These are phyloP conservation scores for Triticum urartu DNA, from an alignment of 176 grass and related monocot genomes.

Conservation along the genomic window DNA sequence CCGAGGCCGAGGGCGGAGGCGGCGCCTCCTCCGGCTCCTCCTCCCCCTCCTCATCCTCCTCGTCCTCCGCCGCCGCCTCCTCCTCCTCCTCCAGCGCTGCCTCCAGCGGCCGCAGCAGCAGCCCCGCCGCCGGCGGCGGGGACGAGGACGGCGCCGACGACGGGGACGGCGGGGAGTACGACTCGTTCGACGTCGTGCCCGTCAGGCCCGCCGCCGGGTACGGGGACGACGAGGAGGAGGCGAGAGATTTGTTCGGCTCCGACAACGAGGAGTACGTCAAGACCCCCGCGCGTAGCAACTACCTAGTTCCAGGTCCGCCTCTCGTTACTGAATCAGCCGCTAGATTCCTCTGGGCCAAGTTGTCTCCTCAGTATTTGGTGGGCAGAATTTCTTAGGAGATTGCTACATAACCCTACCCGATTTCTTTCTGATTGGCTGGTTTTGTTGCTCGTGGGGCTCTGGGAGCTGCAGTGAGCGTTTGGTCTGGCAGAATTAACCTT, in stretches of 20 bases:
- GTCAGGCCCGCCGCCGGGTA: constrained; percentile 9
- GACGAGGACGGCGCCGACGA: constrained; percentile 46
- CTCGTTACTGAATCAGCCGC: neutral
- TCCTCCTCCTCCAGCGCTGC: constrained; percentile 56
- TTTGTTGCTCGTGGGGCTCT: neutral
- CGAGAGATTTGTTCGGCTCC: constrained; percentile 87
- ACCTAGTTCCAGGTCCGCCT: constrained; percentile 72
- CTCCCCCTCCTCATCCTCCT: constrained; percentile 79
- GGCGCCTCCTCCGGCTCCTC: constrained; percentile 75
- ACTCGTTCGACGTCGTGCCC: constrained; percentile 36
- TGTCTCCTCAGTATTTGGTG: neutral
- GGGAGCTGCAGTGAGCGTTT: neutral
- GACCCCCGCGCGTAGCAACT: constrained; percentile 64
- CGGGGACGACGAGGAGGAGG: constrained; percentile 45
- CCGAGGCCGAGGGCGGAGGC: constrained; percentile 40
- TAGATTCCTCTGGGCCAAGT: neutral
- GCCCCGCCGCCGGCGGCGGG: constrained; percentile 39
- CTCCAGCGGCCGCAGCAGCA: constrained; percentile 56
- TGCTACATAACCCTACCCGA: neutral
- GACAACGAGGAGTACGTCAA: constrained; percentile 89
- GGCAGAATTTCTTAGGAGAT: neutral
- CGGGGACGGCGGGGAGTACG: constrained; percentile 44
- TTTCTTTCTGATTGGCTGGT: neutral
- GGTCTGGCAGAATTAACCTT: neutral
- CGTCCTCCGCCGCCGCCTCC: constrained; percentile 64